Percentiles rank a stretch among this genome's conserved stretches.
Conservation (phyloP, 179 eudicot species). For the Actinidia chinensis region DNA sequence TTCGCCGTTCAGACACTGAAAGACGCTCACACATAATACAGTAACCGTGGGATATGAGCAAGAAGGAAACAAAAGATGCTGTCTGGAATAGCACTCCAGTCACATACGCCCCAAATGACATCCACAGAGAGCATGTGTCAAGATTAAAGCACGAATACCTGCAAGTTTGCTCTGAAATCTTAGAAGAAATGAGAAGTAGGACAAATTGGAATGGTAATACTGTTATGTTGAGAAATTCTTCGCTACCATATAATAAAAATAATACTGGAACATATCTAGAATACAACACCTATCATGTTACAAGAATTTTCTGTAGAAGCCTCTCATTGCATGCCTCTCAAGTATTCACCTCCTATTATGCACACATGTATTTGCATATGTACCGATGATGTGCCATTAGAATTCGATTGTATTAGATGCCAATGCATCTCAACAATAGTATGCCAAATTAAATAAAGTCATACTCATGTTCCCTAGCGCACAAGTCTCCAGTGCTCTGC, state of each 20-base stretch:
- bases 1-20: conserved; percentile 65
- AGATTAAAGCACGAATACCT: conserved; percentile 89
- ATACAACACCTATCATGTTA: neutral
- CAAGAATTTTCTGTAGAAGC: neutral
- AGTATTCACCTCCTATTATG: neutral
- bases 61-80: conserved; percentile 77
- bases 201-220: neutral
- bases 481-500: conserved; percentile 1
- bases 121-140: conserved; percentile 85
- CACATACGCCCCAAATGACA: conserved; percentile 93
- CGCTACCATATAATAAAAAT: neutral
- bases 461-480: neutral
- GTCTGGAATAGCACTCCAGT: conserved; percentile 90
- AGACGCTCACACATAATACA: conserved; percentile 91
- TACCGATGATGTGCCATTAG: neutral
- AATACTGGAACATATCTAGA: neutral
- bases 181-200: neutral
- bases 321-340: neutral
- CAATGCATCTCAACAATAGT: neutral
- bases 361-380: neutral
- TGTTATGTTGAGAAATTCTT: neutral
- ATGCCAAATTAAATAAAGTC: neutral
- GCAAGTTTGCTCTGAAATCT: conserved; percentile 20
- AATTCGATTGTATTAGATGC: neutral
- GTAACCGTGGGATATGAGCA: conserved; percentile 88